Evolutionary conservation across 352 stramenopile species (phyloP).

Genomic region (Pythium guiyangense): DNA sequence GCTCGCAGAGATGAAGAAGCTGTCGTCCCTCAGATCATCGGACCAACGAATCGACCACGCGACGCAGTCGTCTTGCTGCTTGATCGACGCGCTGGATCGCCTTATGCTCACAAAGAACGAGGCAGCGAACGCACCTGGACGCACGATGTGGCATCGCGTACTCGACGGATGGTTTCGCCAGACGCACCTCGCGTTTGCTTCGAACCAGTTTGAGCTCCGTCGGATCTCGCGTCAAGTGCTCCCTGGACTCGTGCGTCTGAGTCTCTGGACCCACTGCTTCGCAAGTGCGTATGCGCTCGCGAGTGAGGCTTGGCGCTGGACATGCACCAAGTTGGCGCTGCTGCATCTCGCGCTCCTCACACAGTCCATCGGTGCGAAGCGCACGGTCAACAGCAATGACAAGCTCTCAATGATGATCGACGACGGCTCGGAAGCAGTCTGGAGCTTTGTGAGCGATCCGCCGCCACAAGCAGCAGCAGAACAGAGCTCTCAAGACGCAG

Average conservation of each 20-base stretch:
- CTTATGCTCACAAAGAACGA: not conserved
- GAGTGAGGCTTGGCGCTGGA: conserved; percentile 22
- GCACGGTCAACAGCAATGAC: not conserved
- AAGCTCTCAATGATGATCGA: conserved; percentile 1
- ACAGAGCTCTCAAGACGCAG: conserved; percentile 3
- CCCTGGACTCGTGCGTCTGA: conserved; percentile 45
- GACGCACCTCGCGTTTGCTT: conserved; percentile 35
- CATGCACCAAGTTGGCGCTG: conserved; percentile 33
- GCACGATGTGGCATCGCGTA: conserved; percentile 24
- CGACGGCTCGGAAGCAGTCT: not conserved
- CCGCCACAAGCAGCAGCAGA: not conserved
- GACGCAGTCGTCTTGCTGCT: not conserved
- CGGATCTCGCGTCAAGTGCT: conserved; percentile 58
- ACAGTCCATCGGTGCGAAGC: not conserved
- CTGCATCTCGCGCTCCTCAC: conserved; percentile 35
- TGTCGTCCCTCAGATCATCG: not conserved
- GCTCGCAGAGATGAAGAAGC: not conserved
- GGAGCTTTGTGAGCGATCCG: not conserved
- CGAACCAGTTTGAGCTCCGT: conserved; percentile 61
- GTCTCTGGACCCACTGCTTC: conserved; percentile 41
- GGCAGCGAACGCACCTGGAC: conserved; percentile 2
- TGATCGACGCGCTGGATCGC: not conserved
- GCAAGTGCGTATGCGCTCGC: conserved; percentile 12
- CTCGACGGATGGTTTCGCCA: conserved; percentile 36
- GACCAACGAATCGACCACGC: not conserved